Conservation (phyloP, 345 rosid genomes). For the Arabidopsis thaliana region DNA sequence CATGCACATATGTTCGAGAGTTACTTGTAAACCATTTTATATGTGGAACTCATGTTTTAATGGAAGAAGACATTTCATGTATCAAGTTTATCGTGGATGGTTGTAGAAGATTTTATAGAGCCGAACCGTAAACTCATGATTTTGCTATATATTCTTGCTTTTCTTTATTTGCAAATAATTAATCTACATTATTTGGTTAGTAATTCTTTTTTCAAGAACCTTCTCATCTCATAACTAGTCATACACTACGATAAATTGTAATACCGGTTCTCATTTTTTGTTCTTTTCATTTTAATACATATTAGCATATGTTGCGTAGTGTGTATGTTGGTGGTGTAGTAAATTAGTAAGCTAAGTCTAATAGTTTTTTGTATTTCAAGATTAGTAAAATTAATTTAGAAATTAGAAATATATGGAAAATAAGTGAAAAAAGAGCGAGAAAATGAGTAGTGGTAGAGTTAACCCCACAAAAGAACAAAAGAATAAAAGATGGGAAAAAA, state of each 20-base stretch:
- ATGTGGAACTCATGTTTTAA: neutral
- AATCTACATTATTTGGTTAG: neutral
- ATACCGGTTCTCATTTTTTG: neutral
- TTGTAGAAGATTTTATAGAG: neutral
- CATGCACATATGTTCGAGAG: neutral
- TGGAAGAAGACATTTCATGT: neutral
- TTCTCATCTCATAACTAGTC: neutral
- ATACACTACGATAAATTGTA: neutral
- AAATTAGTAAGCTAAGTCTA: neutral
- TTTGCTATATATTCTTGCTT: neutral
- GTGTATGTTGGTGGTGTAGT: conserved; percentile 11
- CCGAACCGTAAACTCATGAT: conserved; percentile 1
- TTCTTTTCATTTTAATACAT: too few relatives aligned
- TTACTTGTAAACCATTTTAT: neutral
- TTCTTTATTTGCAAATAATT: neutral
- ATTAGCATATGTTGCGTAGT: neutral
- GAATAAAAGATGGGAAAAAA: conserved; percentile 45
- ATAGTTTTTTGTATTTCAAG: neutral
- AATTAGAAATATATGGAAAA: neutral
- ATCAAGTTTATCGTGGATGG: neutral
- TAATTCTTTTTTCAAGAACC: neutral
- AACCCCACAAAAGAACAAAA: conserved; percentile 50
- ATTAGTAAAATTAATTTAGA: conserved; percentile 5
- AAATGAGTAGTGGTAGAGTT: conserved; percentile 41
- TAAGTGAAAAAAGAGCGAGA: neutral